Evolutionary conservation across 768 basidiomycete species (phyloP).

Genomic region (Suillus ampliporus): DNA sequence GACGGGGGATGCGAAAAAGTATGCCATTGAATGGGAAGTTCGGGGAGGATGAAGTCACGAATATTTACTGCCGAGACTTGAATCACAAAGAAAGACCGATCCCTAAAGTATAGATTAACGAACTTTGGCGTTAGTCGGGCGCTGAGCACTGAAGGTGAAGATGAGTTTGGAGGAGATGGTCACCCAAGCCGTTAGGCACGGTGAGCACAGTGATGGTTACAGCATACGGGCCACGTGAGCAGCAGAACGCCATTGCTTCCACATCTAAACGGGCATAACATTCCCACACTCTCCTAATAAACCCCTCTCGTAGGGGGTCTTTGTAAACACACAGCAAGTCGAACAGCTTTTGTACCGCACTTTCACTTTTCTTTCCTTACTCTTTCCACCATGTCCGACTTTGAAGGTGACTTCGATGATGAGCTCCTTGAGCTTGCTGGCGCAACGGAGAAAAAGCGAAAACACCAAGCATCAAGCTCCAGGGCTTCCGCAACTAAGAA

Average conservation of each 20-base stretch:
- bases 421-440: constrained; percentile 85
- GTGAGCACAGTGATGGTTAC: not conserved
- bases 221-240: not conserved
- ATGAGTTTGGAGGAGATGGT: not conserved
- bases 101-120: not conserved
- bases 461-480: constrained; percentile 53
- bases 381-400: constrained; percentile 49
- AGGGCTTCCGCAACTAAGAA: constrained; percentile 60
- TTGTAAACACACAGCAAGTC: constrained; percentile 5
- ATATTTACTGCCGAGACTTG: constrained; percentile 1
- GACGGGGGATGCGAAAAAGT: constrained; percentile 91
- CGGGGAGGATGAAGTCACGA: not conserved
- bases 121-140: not conserved
- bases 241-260: not conserved
- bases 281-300: not conserved
- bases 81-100: not conserved
- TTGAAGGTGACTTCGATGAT: constrained; percentile 60
- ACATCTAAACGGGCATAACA: not conserved
- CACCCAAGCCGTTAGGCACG: not conserved
- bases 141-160: too few species aligned
- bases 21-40: constrained; percentile 56
- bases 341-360: not conserved
- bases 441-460: constrained; percentile 69
- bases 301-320: constrained; percentile 3
- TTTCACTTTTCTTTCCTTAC: not conserved